A percentile compares a stretch with the other conserved stretches of the same genome.
Conservation (phyloP, 768 basidiomycete species). For the Tulasnella sp. region DNA sequence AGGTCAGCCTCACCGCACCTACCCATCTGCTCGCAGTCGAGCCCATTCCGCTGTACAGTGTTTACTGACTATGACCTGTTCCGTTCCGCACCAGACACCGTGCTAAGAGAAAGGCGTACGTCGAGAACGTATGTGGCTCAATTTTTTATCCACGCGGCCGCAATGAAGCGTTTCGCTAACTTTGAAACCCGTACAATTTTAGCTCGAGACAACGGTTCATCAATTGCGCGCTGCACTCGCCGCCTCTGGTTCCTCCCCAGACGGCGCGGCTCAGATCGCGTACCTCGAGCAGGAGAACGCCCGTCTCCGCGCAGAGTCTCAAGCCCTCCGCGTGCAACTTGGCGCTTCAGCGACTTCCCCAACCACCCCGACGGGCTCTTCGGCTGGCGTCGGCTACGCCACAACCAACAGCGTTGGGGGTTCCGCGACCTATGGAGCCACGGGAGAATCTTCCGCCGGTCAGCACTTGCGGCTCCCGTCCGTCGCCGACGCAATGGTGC, state of each 20-base stretch:
- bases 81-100: background rate
- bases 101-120: constrained; percentile 12
- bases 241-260: background rate
- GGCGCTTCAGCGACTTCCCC: background rate
- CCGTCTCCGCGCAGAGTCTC: constrained; percentile 8
- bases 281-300: constrained; percentile 10
- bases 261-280: background rate
- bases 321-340: constrained; percentile 5
- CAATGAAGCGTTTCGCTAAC: background rate
- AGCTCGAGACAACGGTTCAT: constrained; percentile 11
- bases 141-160: background rate
- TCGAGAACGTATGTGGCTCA: constrained; percentile 9
- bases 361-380: background rate
- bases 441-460: background rate
- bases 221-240: constrained; percentile 4
- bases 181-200: background rate
- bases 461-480: background rate
- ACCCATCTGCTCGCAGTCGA: background rate
- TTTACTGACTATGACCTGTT: background rate
- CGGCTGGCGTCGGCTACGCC: background rate
- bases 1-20: background rate
- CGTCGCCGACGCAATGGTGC: constrained; percentile 1
- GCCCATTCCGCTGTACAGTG: background rate
- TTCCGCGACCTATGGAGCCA: background rate
- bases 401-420: background rate